These are phyloP conservation scores for Ceratobasidium sp. DNA, from an alignment of 1,284 basidiomycete species.

Conservation along the genomic window DNA sequence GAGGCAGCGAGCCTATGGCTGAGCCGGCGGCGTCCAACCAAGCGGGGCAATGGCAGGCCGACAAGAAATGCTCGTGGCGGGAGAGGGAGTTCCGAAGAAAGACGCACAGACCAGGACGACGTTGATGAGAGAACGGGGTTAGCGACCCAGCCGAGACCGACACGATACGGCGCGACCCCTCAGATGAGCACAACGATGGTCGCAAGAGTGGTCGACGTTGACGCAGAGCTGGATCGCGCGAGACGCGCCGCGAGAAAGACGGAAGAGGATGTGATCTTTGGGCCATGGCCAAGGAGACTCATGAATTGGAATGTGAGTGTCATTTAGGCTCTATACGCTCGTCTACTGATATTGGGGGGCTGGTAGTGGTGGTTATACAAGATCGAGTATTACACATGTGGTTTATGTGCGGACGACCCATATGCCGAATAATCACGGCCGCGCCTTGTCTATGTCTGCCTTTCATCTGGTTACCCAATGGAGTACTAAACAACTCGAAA, in stretches of 20 bases:
- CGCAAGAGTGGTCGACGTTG: slow-evolving; percentile 47
- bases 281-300: slow-evolving; percentile 69
- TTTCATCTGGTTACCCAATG: background rate
- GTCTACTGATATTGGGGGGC: background rate
- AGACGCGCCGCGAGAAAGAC: slow-evolving; percentile 53
- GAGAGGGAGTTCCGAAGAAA: slow-evolving; percentile 21
- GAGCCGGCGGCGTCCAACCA: slow-evolving; percentile 8
- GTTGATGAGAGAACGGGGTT: slow-evolving; percentile 31
- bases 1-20: slow-evolving; percentile 39
- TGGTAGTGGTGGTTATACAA: slow-evolving; percentile 35
- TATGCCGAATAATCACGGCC: slow-evolving; percentile 16
- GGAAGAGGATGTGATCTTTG: slow-evolving; percentile 58
- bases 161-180: slow-evolving; percentile 22
- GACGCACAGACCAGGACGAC: slow-evolving; percentile 21
- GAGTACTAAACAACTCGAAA: background rate
- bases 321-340: background rate
- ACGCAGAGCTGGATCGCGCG: slow-evolving; percentile 48
- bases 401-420: slow-evolving; percentile 22
- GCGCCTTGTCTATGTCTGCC: background rate
- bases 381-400: slow-evolving; percentile 32
- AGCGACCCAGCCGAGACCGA: slow-evolving; percentile 1
- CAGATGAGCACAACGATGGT: slow-evolving; percentile 19
- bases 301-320: slow-evolving; percentile 70
- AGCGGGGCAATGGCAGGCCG: slow-evolving; percentile 9
- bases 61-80: slow-evolving; percentile 2